Evolutionary conservation across 2,329 filamentous ascomycete genomes (phyloP), one percentile per base, ranked within the genome.

Genomic region (Helminthosporium solani): DNA sequence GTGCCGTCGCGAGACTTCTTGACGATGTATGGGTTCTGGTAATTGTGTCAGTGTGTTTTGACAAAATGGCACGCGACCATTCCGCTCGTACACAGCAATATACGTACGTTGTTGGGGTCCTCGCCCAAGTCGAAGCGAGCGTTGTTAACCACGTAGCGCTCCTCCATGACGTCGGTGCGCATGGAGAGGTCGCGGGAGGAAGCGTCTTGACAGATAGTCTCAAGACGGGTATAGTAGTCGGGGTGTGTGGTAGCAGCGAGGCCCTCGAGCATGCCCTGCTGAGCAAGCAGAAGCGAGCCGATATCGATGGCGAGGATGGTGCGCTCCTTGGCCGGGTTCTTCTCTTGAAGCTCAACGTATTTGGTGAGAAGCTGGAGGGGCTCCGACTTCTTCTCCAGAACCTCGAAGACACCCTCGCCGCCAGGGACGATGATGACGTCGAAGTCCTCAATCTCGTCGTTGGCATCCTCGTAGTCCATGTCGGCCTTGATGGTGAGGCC

Each of bases 111-210:
- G 52, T 91, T 87, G 63, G 87, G 83, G 64, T 91, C 83, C 50
- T 86, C 86, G 57, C 78, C 80, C 34, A 94, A 77, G 60, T 94
- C 88, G 70, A 92, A 95, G 58, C 89, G 86, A 49, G 90, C 84
- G 73, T 95, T 94, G 78, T 95, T 95, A 69, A 95, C 89, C 16
- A 95, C 88, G 67, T 94, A 95, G 64, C 88, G 81, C 64, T 88
- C 85, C 64, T 94, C 88, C 63, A 92, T 80, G 53, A 94, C 86
- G 64, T 94, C 88, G 60, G 87, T 90, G 64, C 87, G 85, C 75
- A 90, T 86, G 46, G 83, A 80, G 56, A 87, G 76, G 68, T 88
- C 83, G 53, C 83, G 78, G 47, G 82, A 81, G 36, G 86, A 81
- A 38, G 84, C 82, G 54, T 88, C 84, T 69, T 86, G 87, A 77